Base-by-base conservation (phyloP, 371 early-diverging fungal genomes). In the Choanephora cucurbitarum region DNA sequence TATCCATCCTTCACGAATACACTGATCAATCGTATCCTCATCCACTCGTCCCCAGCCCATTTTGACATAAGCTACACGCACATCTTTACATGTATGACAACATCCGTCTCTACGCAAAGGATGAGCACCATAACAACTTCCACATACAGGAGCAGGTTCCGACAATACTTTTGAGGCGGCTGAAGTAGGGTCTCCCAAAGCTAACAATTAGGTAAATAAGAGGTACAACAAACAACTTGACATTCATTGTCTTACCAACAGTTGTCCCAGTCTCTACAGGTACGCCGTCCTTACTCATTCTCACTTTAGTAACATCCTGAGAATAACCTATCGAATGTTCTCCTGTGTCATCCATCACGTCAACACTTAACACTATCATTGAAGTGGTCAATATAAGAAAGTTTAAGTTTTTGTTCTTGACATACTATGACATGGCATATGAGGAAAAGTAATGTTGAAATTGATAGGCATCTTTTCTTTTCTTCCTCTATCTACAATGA, bases 71-170 rank as follows among this genome's bases (percentile, higher is more conserved):
- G 97, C 95, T 59, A 87, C 81, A 32, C 88, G 83, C 17, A 98
- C 94, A 14, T 92, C 94, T 33, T 92, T 92, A 69, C 99, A 98
- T 0, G 94, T 91, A 66, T 96, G 92, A 73, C 99, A 97, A 79
- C 99, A 98, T 22, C 90, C 90, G 53, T 76, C 80, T n/a, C 63
- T 77, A 23, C 66, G 57, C 21, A 65, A 22, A 0, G 91, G 81
- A 17, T 55, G 56, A 3, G 88, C 96, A 39, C 94, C 94, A 62
- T 92, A 97, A 71, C 98, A 97, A 55, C 81, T 79, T 5, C 99
- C 96, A 69, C 98, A 97, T 64, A 91, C 85, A 45, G 75, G 63
- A 21, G 85, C 71, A 32, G 75, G 82, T 8, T 64, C 57, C 11
- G 37, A 37, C 31, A 75, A 54, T 22, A 75, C 81, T 24, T 73